Conservation (phyloP, 2,329 filamentous ascomycete species). For the Cladorrhinum sp. region DNA sequence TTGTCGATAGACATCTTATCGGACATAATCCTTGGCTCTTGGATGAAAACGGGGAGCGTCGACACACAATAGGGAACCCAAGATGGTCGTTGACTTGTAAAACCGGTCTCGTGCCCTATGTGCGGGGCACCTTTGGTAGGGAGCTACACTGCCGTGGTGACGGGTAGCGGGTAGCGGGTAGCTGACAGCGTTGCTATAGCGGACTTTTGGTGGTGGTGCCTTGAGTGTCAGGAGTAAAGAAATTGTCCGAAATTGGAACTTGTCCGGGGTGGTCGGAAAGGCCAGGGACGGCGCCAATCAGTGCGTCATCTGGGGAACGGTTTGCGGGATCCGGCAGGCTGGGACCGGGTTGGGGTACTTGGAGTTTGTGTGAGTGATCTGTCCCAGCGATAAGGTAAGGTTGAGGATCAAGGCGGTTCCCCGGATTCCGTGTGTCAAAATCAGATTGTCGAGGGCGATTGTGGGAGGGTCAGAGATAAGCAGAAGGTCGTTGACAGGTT, state of each 20-base stretch:
- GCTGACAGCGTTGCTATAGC: background rate
- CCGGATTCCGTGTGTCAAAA: slow-evolving; percentile 30
- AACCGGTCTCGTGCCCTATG: slow-evolving; percentile 2
- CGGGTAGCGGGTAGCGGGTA: background rate
- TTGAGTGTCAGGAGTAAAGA: slow-evolving; percentile 13
- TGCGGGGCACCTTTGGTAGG: slow-evolving; percentile 1
- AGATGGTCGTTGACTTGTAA: slow-evolving; percentile 2
- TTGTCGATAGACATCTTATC: slow-evolving; percentile 66
- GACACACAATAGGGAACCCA: background rate
- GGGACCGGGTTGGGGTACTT: slow-evolving; percentile 26
- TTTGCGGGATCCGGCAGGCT: slow-evolving; percentile 39
- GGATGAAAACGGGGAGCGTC: background rate
- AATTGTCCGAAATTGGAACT: slow-evolving; percentile 29
- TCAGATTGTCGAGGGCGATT: slow-evolving; percentile 30
- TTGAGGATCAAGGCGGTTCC: slow-evolving; percentile 34
- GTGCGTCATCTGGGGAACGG: slow-evolving; percentile 36
- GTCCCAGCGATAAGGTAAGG: slow-evolving; percentile 35
- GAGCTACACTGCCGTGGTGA: background rate
- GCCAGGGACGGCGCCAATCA: slow-evolving; percentile 39
- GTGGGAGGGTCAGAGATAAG: slow-evolving; percentile 35
- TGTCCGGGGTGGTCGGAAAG: slow-evolving; percentile 27
- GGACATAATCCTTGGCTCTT: slow-evolving; percentile 51
- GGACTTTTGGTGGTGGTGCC: slow-evolving; percentile 8
- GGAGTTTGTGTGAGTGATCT: slow-evolving; percentile 13
- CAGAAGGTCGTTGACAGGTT: slow-evolving; percentile 39